A percentile compares a stretch with the other conserved stretches of the same genome.
Conservation (phyloP, 2,329 filamentous ascomycete species). For the Keithomyces neogunnii region DNA sequence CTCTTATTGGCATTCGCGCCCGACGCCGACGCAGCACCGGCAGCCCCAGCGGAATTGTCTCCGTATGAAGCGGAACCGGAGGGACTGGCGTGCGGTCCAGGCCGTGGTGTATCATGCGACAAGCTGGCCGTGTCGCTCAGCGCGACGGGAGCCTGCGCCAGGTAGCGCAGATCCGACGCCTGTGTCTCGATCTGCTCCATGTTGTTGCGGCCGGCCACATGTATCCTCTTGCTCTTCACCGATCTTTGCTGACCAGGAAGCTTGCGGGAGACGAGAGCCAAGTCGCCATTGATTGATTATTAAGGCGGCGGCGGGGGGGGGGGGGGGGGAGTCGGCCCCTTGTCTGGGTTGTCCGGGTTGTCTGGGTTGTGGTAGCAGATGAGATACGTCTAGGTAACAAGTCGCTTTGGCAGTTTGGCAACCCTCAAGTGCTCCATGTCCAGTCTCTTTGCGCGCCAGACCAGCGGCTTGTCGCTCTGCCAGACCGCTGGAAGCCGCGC, state of each 20-base stretch:
- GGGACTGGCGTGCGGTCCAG: conserved; percentile 23
- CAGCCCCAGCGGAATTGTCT: conserved; percentile 37
- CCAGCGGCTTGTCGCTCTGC: too few species aligned
- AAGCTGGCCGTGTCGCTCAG: conserved; percentile 20
- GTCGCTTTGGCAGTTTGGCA: too few species aligned
- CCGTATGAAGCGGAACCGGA: conserved; percentile 32
- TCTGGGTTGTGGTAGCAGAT: too few species aligned
- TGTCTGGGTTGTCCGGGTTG: too few species aligned
- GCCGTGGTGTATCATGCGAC: conserved; percentile 24
- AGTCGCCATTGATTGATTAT: neutral
- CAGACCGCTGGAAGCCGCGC: too few species aligned
- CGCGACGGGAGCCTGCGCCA: conserved; percentile 31
- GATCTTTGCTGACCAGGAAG: neutral
- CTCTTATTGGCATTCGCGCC: conserved; percentile 21
- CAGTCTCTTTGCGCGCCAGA: too few species aligned
- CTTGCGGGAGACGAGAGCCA: too few species aligned
- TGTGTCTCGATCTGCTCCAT: conserved; percentile 50
- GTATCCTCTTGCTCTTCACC: neutral
- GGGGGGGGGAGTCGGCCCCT: neutral
- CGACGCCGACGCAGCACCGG: neutral
- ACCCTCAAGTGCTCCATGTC: too few species aligned
- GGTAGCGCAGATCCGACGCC: conserved; percentile 44
- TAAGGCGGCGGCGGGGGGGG: neutral
- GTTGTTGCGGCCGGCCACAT: conserved; percentile 6
- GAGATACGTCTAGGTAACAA: too few species aligned